A percentile compares a stretch with the other conserved stretches of the same genome.
phyloP scores from a whole-genome alignment of 176 grass and related monocot genomes.

The Neostapfia colusana region DNA sequence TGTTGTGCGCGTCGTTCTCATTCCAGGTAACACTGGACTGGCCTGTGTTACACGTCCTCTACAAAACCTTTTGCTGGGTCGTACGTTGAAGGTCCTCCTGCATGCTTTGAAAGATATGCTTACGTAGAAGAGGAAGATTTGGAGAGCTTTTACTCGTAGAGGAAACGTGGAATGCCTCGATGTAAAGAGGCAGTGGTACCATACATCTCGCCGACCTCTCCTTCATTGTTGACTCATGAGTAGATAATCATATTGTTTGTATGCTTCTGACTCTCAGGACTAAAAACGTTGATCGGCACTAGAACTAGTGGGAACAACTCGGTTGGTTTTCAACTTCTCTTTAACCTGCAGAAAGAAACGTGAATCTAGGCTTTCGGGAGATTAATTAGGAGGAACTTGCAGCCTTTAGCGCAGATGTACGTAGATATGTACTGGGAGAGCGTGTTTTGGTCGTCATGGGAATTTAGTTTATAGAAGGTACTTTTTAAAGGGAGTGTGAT shows the following conservation, averaged over 20 bases:
- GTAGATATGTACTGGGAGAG: background rate
- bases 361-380: background rate
- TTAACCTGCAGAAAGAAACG: background rate
- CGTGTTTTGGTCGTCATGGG: background rate
- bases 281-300: background rate
- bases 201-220: background rate
- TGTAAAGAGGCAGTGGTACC: slow-evolving; percentile 1
- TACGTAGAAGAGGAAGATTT: slow-evolving; percentile 52
- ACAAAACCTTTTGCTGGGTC: slow-evolving; percentile 36
- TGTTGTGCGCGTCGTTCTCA: slow-evolving; percentile 30
- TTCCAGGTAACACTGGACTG: slow-evolving; percentile 3
- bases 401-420: background rate
- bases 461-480: background rate
- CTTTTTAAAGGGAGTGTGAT: background rate
- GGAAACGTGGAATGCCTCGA: slow-evolving; percentile 24
- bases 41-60: no score
- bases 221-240: background rate
- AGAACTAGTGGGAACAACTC: slow-evolving; percentile 5
- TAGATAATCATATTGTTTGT: slow-evolving; percentile 28
- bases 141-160: slow-evolving; percentile 29
- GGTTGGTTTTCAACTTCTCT: background rate
- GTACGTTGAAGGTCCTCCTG: background rate
- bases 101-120: slow-evolving; percentile 38
- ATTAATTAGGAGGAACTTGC: background rate
- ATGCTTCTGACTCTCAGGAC: background rate